Evolutionary conservation across 139 green algal species (phyloP).

Genomic region (Coelastrella sp.): DNA sequence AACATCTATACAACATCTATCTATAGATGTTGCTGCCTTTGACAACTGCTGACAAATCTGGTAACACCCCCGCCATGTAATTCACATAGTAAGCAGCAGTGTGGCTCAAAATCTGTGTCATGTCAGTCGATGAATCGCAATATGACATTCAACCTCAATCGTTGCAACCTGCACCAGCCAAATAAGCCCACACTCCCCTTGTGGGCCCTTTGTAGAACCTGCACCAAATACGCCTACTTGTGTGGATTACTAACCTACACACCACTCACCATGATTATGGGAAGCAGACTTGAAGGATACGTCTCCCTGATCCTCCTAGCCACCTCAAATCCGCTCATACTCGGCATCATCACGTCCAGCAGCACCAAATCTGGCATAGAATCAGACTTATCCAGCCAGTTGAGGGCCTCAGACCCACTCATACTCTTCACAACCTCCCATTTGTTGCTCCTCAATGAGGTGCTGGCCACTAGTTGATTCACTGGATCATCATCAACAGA

Average conservation of each 20-base stretch:
- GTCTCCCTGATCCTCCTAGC: slow-evolving; percentile 43
- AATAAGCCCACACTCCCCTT: neutral
- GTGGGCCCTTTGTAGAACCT: neutral
- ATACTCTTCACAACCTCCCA: slow-evolving; percentile 64
- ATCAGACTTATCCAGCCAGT: neutral
- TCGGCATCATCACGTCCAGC: slow-evolving; percentile 87
- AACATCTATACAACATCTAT: too few relatives aligned
- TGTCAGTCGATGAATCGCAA: too few relatives aligned
- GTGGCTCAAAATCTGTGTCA: too few relatives aligned
- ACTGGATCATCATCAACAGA: slow-evolving; percentile 46
- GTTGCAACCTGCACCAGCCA: too few relatives aligned
- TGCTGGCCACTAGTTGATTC: slow-evolving; percentile 58
- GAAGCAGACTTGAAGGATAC: slow-evolving; percentile 70
- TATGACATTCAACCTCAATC: too few relatives aligned
- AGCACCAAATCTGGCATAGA: slow-evolving; percentile 74
- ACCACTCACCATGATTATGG: slow-evolving; percentile 75
- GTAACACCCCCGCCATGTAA: too few relatives aligned
- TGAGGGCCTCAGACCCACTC: slow-evolving; percentile 48
- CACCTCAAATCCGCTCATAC: slow-evolving; percentile 77
- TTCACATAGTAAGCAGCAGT: too few relatives aligned
- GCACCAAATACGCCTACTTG: neutral
- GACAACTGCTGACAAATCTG: too few relatives aligned
- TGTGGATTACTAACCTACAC: neutral
- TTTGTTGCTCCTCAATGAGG: slow-evolving; percentile 53
- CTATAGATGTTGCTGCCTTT: too few relatives aligned